Conservation (phyloP, 306 rosid species). For the Psophocarpus tetragonolobus region DNA sequence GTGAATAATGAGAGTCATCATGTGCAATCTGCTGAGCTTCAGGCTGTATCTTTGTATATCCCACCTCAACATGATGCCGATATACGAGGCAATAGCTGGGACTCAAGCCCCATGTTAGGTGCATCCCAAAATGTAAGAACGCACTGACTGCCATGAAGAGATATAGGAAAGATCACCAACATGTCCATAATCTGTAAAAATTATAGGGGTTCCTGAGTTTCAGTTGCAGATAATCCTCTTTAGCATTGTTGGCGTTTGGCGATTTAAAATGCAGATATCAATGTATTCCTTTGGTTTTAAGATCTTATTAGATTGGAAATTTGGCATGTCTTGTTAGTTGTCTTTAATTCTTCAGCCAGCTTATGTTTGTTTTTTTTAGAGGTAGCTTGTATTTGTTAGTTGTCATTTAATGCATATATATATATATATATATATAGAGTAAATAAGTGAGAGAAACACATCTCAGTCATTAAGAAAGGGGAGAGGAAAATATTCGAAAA, state of each 20-base stretch:
- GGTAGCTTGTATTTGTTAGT: too few relatives aligned
- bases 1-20: constrained; percentile 32
- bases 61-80: constrained; percentile 42
- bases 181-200: constrained; percentile 49
- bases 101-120: constrained; percentile 55
- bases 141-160: constrained; percentile 41
- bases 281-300: constrained; percentile 20
- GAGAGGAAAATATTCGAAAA: too few relatives aligned
- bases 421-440: too few relatives aligned
- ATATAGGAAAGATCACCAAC: constrained; percentile 32
- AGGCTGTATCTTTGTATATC: constrained; percentile 42
- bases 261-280: not conserved
- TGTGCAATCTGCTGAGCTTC: constrained; percentile 50
- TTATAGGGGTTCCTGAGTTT: constrained; percentile 35
- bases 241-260: not conserved
- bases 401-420: too few relatives aligned
- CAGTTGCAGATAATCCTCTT: constrained; percentile 22
- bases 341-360: not conserved
- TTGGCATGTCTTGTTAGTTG: constrained; percentile 10
- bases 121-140: constrained; percentile 53
- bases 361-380: too few relatives aligned
- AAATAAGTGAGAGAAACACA: too few relatives aligned
- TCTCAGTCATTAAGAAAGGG: too few relatives aligned
- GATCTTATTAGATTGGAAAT: constrained; percentile 14
- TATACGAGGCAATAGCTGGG: constrained; percentile 39